Evolutionary conservation across 2,329 filamentous ascomycete species (phyloP), one percentile per base, ranked within the genome.

Genomic region (Zymoseptoria pseudotritici): DNA sequence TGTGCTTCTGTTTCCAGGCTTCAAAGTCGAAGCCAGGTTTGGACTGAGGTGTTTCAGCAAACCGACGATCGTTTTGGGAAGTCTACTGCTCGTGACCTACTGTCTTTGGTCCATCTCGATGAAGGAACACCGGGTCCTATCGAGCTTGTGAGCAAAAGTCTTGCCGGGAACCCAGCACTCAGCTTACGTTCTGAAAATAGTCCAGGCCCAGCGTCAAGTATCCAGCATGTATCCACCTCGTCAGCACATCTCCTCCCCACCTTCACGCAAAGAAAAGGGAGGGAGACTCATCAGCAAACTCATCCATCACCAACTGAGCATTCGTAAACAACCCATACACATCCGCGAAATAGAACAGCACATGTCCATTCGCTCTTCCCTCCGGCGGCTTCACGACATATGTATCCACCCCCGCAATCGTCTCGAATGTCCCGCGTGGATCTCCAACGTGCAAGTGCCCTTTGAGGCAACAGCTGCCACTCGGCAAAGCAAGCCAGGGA

Each of bases 1-100:
- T 71, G 60, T 82, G 77, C 67, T 80, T 81, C 29, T 61, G 57
- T 58, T 77, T 77, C 80, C 79, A 82, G 5, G 77, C 79, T 31
- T 75, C 75, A 21, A 74, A 77, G 66, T 82, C 79, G 59, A 82
- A 82, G 26, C 67, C 72, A 2, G 73, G 71, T 20, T 75, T 68
- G 13, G 62, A 29, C 26, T 29, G 8, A 29, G 8, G 7, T 9
- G 8, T 29, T 29, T 29, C 26, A 29, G 26, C 26, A 29, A 9
- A 29, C 2, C 8, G 2, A 29, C 7, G 2, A 29, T 2, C 6
- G 1, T 9, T 7, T 29, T 8, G 8, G 26, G 8, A 29, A 9
- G 26, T 8, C 7, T 29, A 9, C 26, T 29, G 26, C 26, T 29
- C 26, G 26, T 29, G 2, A 9, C 26, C 8, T 29, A 29, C 67